Evolutionary conservation across 306 rosid species (phyloP).

Genomic region (Myrica gale): DNA sequence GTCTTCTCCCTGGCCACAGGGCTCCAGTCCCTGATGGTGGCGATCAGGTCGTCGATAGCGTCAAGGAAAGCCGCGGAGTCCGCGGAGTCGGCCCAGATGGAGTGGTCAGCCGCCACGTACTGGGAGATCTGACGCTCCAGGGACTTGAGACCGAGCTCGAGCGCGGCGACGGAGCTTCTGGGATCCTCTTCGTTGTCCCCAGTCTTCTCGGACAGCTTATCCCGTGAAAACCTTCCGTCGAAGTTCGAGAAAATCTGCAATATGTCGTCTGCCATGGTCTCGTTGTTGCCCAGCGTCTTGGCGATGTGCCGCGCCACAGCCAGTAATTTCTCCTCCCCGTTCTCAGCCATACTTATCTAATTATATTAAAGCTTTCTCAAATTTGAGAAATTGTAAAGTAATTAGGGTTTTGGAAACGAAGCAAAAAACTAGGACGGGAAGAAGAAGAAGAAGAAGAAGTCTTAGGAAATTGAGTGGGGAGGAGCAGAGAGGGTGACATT

Average conservation of each 20-base stretch:
- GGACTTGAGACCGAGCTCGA: constrained; percentile 65
- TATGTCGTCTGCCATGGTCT: constrained; percentile 81
- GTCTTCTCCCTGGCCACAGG: constrained; percentile 60
- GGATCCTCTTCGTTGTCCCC: constrained; percentile 43
- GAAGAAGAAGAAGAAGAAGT: background rate
- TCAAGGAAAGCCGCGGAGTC: constrained; percentile 75
- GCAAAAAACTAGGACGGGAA: background rate
- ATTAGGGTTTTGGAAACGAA: background rate
- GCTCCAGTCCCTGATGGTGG: constrained; percentile 66
- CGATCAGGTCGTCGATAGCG: constrained; percentile 68
- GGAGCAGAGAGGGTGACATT: constrained; percentile 6
- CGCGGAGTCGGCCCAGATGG: constrained; percentile 77
- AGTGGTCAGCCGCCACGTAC: constrained; percentile 57
- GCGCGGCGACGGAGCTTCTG: constrained; percentile 43
- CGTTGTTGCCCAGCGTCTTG: constrained; percentile 76
- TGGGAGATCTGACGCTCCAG: constrained; percentile 79
- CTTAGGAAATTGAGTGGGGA: background rate
- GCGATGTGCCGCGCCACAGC: constrained; percentile 98
- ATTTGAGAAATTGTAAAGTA: background rate
- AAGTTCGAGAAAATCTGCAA: constrained; percentile 85
- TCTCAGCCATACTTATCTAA: constrained; percentile 58
- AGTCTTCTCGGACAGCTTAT: constrained; percentile 61
- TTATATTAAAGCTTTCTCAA: background rate
- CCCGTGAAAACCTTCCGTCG: constrained; percentile 88
- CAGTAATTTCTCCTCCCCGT: constrained; percentile 86